Percentiles rank a stretch among this genome's conserved stretches.
These are phyloP conservation scores for Colletotrichum musicola DNA, from an alignment of 2,329 filamentous ascomycete species.

Conservation along the genomic window DNA sequence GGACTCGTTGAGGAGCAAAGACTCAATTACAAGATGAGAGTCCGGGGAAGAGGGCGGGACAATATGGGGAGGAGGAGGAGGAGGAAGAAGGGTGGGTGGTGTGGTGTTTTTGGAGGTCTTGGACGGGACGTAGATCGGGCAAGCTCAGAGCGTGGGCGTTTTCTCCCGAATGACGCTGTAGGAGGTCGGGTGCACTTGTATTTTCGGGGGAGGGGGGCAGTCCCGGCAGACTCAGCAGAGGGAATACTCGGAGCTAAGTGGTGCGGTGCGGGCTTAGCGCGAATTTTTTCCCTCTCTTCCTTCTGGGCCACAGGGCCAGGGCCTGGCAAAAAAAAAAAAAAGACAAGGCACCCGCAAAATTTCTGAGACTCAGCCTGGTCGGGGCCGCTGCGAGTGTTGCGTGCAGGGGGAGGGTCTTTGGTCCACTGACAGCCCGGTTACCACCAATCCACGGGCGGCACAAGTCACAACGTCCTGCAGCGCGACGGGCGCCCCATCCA, in stretches of 20 bases:
- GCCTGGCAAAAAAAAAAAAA: no score
- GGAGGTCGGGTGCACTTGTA: constrained; percentile 22
- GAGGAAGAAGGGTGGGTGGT: constrained; percentile 19
- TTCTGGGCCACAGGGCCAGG: no score
- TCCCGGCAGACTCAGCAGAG: not conserved
- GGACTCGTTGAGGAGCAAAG: constrained; percentile 32
- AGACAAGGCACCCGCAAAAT: constrained; percentile 22
- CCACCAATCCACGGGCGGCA: not conserved
- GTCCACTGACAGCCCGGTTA: not conserved
- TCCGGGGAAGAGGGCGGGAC: constrained; percentile 24
- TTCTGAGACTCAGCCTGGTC: constrained; percentile 14
- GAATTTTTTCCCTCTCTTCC: constrained; percentile 11
- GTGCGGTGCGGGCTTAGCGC: constrained; percentile 36
- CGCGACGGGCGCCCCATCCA: constrained; percentile 29
- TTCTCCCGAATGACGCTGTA: constrained; percentile 40
- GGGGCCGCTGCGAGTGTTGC: constrained; percentile 28
- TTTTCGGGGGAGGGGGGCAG: constrained; percentile 8
- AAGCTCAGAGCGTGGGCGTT: constrained; percentile 29
- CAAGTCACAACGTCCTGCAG: constrained; percentile 24
- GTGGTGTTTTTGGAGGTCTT: constrained; percentile 7
- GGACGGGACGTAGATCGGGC: constrained; percentile 12
- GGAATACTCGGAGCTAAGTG: constrained; percentile 36
- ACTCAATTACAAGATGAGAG: constrained; percentile 21
- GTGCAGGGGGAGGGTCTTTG: constrained; percentile 23
- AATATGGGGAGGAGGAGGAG: constrained; percentile 11